Percentiles rank a stretch among this genome's conserved stretches.
Conservation (phyloP, 2,329 filamentous ascomycete species). For the Aureobasidium sp. region DNA sequence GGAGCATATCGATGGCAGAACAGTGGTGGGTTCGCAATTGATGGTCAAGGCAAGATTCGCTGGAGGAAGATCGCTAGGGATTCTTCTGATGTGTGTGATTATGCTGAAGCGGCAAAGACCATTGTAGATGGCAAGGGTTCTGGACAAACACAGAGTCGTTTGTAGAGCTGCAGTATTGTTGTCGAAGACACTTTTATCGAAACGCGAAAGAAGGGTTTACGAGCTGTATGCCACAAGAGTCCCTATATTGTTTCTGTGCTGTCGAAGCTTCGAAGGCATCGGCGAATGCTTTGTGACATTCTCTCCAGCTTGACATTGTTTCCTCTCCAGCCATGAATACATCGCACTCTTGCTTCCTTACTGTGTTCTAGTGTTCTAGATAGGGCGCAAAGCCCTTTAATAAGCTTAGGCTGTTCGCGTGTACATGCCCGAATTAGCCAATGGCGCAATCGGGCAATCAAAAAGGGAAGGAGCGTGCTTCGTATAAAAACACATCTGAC, state of each 20-base stretch:
- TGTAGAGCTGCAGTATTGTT: background rate
- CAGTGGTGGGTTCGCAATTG: constrained; percentile 57
- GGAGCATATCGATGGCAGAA: constrained; percentile 62
- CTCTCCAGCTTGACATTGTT: background rate
- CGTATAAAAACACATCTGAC: background rate
- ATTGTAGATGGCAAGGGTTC: background rate
- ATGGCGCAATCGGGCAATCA: background rate
- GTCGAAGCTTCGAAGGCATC: background rate
- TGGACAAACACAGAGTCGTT: background rate
- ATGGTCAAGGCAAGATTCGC: constrained; percentile 44
- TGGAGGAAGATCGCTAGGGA: constrained; percentile 45
- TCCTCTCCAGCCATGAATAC: background rate
- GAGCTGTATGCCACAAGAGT: background rate
- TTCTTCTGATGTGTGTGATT: constrained; percentile 50
- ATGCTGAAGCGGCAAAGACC: constrained; percentile 40
- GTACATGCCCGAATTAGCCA: background rate
- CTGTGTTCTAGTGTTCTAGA: background rate
- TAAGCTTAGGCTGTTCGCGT: background rate
- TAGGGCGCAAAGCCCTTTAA: background rate
- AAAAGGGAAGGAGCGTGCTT: background rate
- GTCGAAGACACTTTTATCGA: background rate
- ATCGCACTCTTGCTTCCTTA: background rate
- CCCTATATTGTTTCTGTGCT: no score
- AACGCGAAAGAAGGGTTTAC: background rate
- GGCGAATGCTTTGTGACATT: background rate